These are phyloP conservation scores for Hygrophila difformis DNA, from an alignment of 257 asterid species.

Conservation along the genomic window DNA sequence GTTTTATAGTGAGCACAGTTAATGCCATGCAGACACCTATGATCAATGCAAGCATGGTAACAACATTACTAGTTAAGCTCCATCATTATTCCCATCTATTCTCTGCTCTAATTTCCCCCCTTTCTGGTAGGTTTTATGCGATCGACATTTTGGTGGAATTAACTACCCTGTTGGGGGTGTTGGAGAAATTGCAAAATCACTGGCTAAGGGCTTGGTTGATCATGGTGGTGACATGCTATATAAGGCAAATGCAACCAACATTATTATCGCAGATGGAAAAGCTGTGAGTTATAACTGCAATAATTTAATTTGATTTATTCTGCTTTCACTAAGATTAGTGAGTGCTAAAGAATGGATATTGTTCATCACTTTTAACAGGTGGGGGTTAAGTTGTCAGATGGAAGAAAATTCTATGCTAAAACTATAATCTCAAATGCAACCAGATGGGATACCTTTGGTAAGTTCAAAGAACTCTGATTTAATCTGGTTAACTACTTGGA, in stretches of 20 bases:
- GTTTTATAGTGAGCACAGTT: conserved; percentile 96
- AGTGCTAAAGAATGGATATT: conserved; percentile 9
- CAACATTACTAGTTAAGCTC: conserved; percentile 13
- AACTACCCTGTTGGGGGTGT: conserved; percentile 98
- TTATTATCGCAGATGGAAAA: conserved; percentile 58
- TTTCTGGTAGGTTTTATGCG: conserved; percentile 75
- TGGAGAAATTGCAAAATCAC: conserved; percentile 87
- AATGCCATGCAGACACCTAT: conserved; percentile 88
- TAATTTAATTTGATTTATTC: no score
- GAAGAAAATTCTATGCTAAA: conserved; percentile 72
- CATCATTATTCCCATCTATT: not conserved
- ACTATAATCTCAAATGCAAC: conserved; percentile 91
- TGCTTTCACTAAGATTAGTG: conserved; percentile 9
- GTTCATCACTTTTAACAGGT: conserved; percentile 40
- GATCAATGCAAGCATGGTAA: conserved; percentile 99
- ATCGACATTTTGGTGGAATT: conserved; percentile 98
- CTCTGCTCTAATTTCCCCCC: conserved; percentile 5
- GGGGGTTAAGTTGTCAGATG: conserved; percentile 89
- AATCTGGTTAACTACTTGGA: conserved; percentile 10
- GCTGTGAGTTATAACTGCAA: conserved; percentile 58
- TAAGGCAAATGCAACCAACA: conserved; percentile 71
- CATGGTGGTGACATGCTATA: conserved; percentile 76
- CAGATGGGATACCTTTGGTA: conserved; percentile 99
- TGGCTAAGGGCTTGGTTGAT: conserved; percentile 70
- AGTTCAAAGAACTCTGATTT: conserved; percentile 22